Evolutionary conservation across 805 yeast genomes (phyloP).

Genomic region (Saturnispora quitensis): DNA sequence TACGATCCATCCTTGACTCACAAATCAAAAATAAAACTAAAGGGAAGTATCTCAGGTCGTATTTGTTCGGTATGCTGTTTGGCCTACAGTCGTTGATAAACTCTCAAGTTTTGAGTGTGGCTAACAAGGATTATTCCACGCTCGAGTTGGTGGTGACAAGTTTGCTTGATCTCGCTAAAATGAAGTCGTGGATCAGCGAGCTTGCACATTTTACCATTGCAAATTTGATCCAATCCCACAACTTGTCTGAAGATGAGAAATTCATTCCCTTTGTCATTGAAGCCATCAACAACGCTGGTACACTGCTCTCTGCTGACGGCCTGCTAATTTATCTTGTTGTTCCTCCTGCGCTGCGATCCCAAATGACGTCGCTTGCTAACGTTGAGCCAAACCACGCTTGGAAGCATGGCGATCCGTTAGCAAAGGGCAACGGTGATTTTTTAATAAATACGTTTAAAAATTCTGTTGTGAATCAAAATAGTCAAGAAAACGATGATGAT

Average conservation of each 20-base stretch:
- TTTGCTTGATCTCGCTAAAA: constrained; percentile 47
- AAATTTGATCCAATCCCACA: constrained; percentile 34
- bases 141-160: constrained; percentile 34
- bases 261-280: constrained; percentile 26
- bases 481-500: constrained; percentile 26
- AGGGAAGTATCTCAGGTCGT: constrained; percentile 77
- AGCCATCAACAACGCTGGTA: constrained; percentile 40
- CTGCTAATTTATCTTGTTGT: constrained; percentile 58
- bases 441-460: constrained; percentile 60
- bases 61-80: constrained; percentile 74
- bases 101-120: constrained; percentile 32
- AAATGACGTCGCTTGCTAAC: constrained; percentile 14
- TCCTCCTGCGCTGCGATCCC: constrained; percentile 24
- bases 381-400: constrained; percentile 32
- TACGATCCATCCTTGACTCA: constrained; percentile 30
- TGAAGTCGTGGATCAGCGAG: constrained; percentile 82
- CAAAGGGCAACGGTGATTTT: constrained; percentile 54
- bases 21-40: constrained; percentile 38
- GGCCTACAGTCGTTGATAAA: constrained; percentile 72
- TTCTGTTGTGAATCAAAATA: constrained; percentile 32
- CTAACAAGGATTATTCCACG: constrained; percentile 16
- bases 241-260: constrained; percentile 13
- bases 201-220: constrained; percentile 65
- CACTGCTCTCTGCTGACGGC: constrained; percentile 70
- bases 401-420: constrained; percentile 66